Evolutionary conservation across 2,329 filamentous ascomycete species (phyloP).

Genomic region (Fusarium kyushuense): DNA sequence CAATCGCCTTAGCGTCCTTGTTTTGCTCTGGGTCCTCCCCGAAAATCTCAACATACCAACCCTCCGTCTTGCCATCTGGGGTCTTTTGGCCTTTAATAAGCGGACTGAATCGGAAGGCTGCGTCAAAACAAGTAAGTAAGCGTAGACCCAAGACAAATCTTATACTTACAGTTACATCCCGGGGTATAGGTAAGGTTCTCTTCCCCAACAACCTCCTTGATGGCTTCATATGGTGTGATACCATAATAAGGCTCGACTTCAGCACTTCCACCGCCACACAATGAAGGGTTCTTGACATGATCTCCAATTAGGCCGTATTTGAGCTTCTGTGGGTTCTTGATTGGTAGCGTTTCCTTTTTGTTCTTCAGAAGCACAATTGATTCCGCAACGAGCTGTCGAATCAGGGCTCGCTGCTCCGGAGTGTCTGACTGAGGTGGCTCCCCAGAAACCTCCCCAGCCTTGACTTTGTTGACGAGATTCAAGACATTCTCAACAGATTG

Average conservation of each 20-base stretch:
- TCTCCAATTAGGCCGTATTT: conserved; percentile 54
- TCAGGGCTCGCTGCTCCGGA: conserved; percentile 24
- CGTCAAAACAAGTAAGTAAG: background rate
- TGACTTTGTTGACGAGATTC: conserved; percentile 33
- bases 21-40: conserved; percentile 13
- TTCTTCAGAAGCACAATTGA: conserved; percentile 34
- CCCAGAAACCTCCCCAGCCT: background rate
- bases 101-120: conserved; percentile 36
- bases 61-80: conserved; percentile 8
- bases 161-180: conserved; percentile 37
- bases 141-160: rapidly evolving
- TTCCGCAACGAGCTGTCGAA: conserved; percentile 28
- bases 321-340: conserved; percentile 41
- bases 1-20: background rate
- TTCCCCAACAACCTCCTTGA: conserved; percentile 43
- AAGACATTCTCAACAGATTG: conserved; percentile 44
- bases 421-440: conserved; percentile 22
- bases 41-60: conserved; percentile 38
- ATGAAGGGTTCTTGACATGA: conserved; percentile 55
- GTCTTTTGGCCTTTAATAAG: conserved; percentile 27
- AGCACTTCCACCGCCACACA: conserved; percentile 53
- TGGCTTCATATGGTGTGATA: conserved; percentile 50
- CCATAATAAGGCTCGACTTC: conserved; percentile 52
- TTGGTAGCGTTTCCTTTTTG: background rate
- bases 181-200: conserved; percentile 35